Percentiles rank a stretch among this genome's conserved stretches.
phyloP scores from a whole-genome alignment of 73 alveolate species.

The Symbiodinium pilosum region DNA sequence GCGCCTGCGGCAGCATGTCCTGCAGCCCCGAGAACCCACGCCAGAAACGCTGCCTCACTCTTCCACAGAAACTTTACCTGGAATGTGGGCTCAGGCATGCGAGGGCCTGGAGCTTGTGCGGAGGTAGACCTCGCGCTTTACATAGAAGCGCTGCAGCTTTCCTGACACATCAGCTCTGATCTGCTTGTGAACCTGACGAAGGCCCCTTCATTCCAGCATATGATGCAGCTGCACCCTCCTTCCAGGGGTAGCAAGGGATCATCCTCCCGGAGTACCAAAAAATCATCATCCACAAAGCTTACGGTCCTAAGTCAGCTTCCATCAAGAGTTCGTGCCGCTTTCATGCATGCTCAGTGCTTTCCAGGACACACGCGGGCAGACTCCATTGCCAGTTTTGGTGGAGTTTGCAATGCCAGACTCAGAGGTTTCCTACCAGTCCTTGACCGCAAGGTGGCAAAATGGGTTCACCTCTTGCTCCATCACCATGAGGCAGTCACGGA shows the following conservation, averaged over 20 bases:
- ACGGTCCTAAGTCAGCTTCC: constrained; percentile 35
- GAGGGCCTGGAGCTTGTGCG: not conserved
- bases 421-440: too few relatives aligned
- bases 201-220: too few relatives aligned
- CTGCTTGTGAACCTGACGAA: too few relatives aligned
- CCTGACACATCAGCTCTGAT: not conserved
- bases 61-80: too few relatives aligned
- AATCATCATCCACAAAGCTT: constrained; percentile 45
- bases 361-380: too few relatives aligned
- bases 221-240: constrained; percentile 5
- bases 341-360: too few relatives aligned
- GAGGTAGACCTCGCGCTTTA: constrained; percentile 13
- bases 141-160: constrained; percentile 9
- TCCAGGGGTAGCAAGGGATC: constrained; percentile 25
- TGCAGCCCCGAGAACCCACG: constrained; percentile 51
- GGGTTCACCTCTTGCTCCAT: too few relatives aligned
- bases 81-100: not conserved
- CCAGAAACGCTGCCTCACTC: constrained; percentile 29
- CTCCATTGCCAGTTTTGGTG: too few relatives aligned
- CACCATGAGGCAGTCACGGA: not conserved
- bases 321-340: too few relatives aligned
- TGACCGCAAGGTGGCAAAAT: too few relatives aligned
- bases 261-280: constrained; percentile 45
- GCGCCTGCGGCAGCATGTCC: constrained; percentile 54
- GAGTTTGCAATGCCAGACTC: too few relatives aligned